Base-by-base conservation (phyloP, 306 rosid genomes). In the Trifolium subterraneum region DNA sequence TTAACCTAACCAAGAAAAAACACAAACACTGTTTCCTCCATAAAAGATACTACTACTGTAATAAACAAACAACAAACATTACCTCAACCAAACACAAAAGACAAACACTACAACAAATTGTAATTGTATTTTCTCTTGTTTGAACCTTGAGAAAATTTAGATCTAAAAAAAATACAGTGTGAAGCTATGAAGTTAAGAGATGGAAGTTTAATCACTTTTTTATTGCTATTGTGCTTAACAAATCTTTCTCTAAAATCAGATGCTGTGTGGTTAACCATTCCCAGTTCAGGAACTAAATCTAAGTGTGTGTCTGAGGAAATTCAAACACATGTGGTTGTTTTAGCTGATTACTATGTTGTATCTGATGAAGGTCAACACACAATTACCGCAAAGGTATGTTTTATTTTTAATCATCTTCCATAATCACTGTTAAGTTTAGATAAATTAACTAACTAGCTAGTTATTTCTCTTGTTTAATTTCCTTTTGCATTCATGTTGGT, bases 301-400 rank as follows among this genome's bases (percentile, higher is more conserved):
- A 85, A 85, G 74, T 85, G 88, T 47, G 64, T 85, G 8, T 85
- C 88, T 1, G 88, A 85, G 84, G 84, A 82, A 27, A 85, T 85
- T 64, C 88, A 85, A 15, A 9, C 69, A 12, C 29, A 76, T 69
- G 76, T 82, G 0, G 86, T 85, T 15, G 88, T 85, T 68, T 79
- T 85, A 77, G 88, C 82, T 18, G 86, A 85, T 79, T 85, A 85
- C 76, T 80, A 82, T 64, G 84, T 76, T 39, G 38, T 81, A 1
- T 5, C 36, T 25, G 78, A 47, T 5, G 71, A 72, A 0, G 20
- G 1, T 54, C 54, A 25, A 38, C 75, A 66, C 2, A 68, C 65
- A 5, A 22, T 82, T 62, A 76, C 82, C 5, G 84, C 23, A 52
- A 63, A 36, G 82, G 88, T 82, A 12, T 38, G 66, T 64, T 64